Conservation (phyloP, 2,329 filamentous ascomycete genomes). For the Colletotrichum kahawae region DNA sequence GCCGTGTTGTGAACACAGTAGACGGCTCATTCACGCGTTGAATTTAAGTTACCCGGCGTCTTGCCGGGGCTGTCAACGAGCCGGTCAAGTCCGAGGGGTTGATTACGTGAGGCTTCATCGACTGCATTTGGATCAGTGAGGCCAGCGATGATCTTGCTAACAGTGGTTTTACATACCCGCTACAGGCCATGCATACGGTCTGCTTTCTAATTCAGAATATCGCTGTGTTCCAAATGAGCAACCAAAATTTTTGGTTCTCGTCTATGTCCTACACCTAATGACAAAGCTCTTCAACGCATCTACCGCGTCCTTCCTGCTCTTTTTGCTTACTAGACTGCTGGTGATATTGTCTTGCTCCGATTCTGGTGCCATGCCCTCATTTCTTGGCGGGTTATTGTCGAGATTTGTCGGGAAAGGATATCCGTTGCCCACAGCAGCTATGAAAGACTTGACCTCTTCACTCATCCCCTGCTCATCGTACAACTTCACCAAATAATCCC, state of each 20-base stretch:
- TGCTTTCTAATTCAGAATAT: not conserved
- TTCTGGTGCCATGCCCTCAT: conserved; percentile 63
- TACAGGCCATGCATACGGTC: no score
- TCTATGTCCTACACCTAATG: not conserved
- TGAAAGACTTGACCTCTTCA: conserved; percentile 47
- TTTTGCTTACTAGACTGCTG: conserved; percentile 45
- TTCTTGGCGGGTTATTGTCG: conserved; percentile 59
- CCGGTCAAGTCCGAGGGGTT: not conserved
- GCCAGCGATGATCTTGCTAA: not conserved
- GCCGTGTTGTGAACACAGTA: no score
- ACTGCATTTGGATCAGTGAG: not conserved
- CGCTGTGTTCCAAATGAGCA: not conserved
- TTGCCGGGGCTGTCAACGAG: not conserved
- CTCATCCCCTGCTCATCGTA: conserved; percentile 41
- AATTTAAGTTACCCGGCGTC: not conserved
- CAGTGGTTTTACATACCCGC: not conserved
- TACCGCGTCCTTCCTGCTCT: conserved; percentile 44
- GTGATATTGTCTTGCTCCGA: conserved; percentile 60
- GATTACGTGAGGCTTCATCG: not conserved
- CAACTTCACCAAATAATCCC: conserved; percentile 40
- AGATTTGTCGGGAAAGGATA: conserved; percentile 69
- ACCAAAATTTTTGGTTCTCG: not conserved
- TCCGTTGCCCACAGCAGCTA: conserved; percentile 59
- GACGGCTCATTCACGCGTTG: not conserved
- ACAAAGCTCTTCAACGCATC: conserved; percentile 34